A percentile compares a stretch with the other conserved stretches of the same genome.
Conservation (phyloP, 2,329 filamentous ascomycete genomes). For the Botrytis porri region DNA sequence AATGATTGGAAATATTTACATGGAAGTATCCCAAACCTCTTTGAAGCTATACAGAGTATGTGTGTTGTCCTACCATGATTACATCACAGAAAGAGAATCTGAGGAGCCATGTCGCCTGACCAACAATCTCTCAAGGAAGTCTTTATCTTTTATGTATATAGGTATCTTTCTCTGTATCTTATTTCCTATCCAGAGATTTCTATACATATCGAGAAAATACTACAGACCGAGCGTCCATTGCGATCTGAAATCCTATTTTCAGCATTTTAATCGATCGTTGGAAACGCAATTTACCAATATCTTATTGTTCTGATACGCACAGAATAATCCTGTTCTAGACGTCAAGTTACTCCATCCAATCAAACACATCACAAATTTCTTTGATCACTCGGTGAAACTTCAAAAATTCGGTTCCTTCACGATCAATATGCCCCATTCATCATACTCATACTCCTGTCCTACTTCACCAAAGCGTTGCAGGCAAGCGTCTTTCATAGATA, state of each 20-base stretch:
- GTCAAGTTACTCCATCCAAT: neutral
- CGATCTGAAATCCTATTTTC: neutral
- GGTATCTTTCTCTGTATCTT: neutral
- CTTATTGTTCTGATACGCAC: neutral
- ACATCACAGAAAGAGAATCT: neutral
- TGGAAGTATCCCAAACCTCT: neutral
- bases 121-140: neutral
- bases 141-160: neutral
- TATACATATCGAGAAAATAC: neutral
- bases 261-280: neutral
- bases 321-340: neutral
- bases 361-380: neutral
- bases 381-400: too few relatives aligned
- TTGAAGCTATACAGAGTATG: neutral
- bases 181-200: neutral
- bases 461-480: neutral
- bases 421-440: neutral
- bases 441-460: neutral
- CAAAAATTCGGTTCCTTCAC: too few relatives aligned
- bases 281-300: neutral
- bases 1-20: neutral
- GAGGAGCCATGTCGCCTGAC: neutral
- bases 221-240: neutral
- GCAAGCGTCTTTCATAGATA: slow-evolving; percentile 4
- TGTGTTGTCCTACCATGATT: neutral